Conservation (phyloP, 2,329 filamentous ascomycete species). For the Calonectria naviculata region DNA sequence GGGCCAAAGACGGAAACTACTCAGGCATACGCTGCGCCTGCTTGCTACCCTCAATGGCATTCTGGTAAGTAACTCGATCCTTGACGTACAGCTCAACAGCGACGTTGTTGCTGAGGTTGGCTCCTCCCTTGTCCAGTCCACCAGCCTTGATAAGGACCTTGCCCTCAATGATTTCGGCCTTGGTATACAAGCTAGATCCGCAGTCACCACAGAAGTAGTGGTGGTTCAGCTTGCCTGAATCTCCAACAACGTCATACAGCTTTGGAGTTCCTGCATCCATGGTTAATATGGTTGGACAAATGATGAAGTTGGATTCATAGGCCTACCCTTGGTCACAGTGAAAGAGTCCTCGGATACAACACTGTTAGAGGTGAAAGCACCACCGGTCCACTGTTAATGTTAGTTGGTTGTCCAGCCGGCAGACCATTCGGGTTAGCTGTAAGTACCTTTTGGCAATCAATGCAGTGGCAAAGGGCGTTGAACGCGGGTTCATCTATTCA, state of each 20-base stretch:
- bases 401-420: neutral
- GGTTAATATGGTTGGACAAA: accelerated
- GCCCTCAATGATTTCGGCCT: conserved; percentile 64
- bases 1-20: neutral
- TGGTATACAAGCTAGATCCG: conserved; percentile 63
- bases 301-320: neutral
- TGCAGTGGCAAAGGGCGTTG: conserved; percentile 64
- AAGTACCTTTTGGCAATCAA: conserved; percentile 64
- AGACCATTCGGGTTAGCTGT: neutral
- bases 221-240: conserved; percentile 64
- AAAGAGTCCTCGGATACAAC: conserved; percentile 59
- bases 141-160: conserved; percentile 63
- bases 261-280: conserved; percentile 54
- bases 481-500: conserved; percentile 51
- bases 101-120: conserved; percentile 54
- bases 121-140: conserved; percentile 58
- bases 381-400: conserved; percentile 56
- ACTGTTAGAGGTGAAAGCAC: conserved; percentile 66
- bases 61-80: conserved; percentile 58
- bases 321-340: conserved; percentile 59
- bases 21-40: conserved; percentile 48
- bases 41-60: conserved; percentile 55
- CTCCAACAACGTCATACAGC: conserved; percentile 58
- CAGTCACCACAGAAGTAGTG: conserved; percentile 66
- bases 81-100: conserved; percentile 65